Evolutionary conservation across 306 rosid species (phyloP), one percentile per base, ranked within the genome.

Genomic region (Gastrolobium villosum): DNA sequence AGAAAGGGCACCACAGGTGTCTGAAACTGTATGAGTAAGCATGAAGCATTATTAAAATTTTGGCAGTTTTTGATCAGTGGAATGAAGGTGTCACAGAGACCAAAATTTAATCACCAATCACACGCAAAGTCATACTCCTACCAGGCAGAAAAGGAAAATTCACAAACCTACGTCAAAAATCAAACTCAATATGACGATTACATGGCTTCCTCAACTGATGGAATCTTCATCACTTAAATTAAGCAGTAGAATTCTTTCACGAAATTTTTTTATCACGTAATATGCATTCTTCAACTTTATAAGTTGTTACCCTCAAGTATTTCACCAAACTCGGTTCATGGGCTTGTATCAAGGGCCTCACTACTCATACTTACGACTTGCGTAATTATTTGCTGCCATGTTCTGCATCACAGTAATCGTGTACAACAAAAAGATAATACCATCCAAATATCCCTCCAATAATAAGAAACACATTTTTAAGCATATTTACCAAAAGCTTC

Each of bases 381-480:
- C 39, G 67, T 44, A 66, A 40, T 14, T 57, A 54, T 55, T 56
- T 74, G 82, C 14, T 46, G 72, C 30, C 81, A 54, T 73, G 66
- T 85, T 72, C 82, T 59, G 71, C 59, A 39, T 57, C 60, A 41
- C 63, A 44, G 65, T 48, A 43, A 64, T 40, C 64, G 7, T 28
- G 28, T 31, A 44, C 28, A 36, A 34, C 83, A 74, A 30, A 76
- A 15, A 71, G 70, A 52, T 30, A 84, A 74, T 50, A 73, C 43
- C 72, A 63, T 46, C 82, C 41, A 40, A 61, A 66, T 31, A 78
- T 56, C 40, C 71, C 72, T 57, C 61, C 39, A 49, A 64, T 50
- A 75, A 49, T n/a, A 80, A 61, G 30, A 62, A 72, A 78, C 44
- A 41, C 77, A 65, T 44, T 55, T 68, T 74, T 11, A 63, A 78